Percentiles rank a stretch among this genome's conserved stretches.
Conservation (phyloP, 495 filamentous ascomycete genomes). For the Annulohypoxylon moriforme region DNA sequence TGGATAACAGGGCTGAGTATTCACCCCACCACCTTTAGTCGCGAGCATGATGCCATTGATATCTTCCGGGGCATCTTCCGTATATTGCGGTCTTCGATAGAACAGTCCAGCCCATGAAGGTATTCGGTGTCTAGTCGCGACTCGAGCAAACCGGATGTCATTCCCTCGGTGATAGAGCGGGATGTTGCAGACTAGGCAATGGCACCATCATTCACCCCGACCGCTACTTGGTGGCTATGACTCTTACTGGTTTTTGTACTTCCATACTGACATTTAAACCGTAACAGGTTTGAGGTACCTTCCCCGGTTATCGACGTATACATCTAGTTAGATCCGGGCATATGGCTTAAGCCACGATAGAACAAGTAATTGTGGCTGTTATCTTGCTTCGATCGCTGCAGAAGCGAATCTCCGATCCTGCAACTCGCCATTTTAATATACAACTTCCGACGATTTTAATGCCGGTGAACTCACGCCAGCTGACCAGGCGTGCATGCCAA, state of each 20-base stretch:
- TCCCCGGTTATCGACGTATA: neutral
- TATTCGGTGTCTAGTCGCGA: neutral
- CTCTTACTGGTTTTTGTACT: neutral
- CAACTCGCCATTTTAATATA: neutral
- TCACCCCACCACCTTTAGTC: neutral
- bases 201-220: neutral
- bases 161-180: neutral
- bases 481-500: neutral
- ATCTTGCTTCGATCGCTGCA: neutral
- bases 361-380: neutral
- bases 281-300: neutral
- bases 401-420: neutral
- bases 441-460: neutral
- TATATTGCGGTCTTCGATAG: conserved; percentile 1
- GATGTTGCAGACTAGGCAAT: conserved; percentile 6
- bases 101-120: conserved; percentile 5
- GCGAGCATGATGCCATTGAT: neutral
- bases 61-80: neutral
- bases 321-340: neutral
- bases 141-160: neutral
- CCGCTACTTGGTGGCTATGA: neutral
- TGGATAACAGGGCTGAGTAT: neutral
- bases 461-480: neutral
- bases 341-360: neutral
- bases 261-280: neutral